phyloP scores from a whole-genome alignment of 345 rosid species.

The Sisymbrium altissimum region DNA sequence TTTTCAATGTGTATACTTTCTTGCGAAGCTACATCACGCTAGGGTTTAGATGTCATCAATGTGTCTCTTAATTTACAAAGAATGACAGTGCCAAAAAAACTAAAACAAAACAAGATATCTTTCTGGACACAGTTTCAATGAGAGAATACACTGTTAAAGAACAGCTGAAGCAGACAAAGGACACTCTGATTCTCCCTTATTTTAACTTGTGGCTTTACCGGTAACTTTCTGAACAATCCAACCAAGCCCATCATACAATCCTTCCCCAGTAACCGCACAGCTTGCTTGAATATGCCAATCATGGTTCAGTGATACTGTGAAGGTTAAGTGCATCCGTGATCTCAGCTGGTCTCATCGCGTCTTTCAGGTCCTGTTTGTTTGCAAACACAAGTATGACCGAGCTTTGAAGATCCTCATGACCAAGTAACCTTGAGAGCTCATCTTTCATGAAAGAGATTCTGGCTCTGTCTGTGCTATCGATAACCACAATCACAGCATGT shows the following conservation, averaged over 20 bases:
- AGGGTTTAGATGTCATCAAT: too few relatives aligned
- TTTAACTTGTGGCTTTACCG: slow-evolving; percentile 60
- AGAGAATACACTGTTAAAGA: slow-evolving; percentile 10
- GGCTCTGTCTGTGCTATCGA: slow-evolving; percentile 92
- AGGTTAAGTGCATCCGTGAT: slow-evolving; percentile 84
- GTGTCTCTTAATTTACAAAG: too few relatives aligned
- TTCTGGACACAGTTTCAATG: slow-evolving; percentile 1
- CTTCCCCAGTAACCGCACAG: slow-evolving; percentile 86
- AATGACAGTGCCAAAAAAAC: too few relatives aligned
- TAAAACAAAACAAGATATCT: too few relatives aligned
- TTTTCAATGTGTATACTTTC: too few relatives aligned
- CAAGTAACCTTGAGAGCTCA: slow-evolving; percentile 72
- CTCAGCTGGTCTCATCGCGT: slow-evolving; percentile 91
- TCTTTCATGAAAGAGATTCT: slow-evolving; percentile 88
- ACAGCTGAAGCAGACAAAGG: slow-evolving; percentile 8
- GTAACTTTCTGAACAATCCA: slow-evolving; percentile 89
- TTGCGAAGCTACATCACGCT: too few relatives aligned
- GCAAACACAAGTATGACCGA: slow-evolving; percentile 81
- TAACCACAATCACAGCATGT: slow-evolving; percentile 78
- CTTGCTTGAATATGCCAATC: slow-evolving; percentile 99
- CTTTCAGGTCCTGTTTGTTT: slow-evolving; percentile 89
- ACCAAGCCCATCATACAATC: slow-evolving; percentile 76
- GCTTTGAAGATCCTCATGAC: slow-evolving; percentile 74
- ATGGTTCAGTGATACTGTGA: slow-evolving; percentile 86
- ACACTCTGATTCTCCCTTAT: slow-evolving; percentile 13